Evolutionary conservation across 192 early-diverging fungal genomes (phyloP).

Genomic region (Umbelopsis isabellina): DNA sequence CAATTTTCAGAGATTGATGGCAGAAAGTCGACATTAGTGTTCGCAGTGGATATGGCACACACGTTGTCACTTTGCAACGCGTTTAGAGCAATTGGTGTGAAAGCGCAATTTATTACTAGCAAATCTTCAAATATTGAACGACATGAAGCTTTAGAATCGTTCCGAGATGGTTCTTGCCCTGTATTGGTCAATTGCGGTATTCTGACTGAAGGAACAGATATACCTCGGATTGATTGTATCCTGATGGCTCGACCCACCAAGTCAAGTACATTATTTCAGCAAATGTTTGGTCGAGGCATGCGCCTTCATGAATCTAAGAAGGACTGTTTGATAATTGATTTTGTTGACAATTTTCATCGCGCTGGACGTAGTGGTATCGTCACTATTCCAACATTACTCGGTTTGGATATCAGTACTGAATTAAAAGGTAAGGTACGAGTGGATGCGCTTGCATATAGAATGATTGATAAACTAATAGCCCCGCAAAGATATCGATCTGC

Average conservation of each 20-base stretch:
- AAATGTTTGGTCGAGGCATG: slow-evolving; percentile 96
- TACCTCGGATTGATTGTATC: slow-evolving; percentile 88
- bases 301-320: slow-evolving; percentile 63
- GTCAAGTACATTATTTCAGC: slow-evolving; percentile 85
- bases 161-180: slow-evolving; percentile 61
- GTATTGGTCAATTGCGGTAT: slow-evolving; percentile 92
- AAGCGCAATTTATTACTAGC: slow-evolving; percentile 59
- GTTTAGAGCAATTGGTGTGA: slow-evolving; percentile 58
- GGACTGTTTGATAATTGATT: slow-evolving; percentile 84
- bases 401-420: slow-evolving; percentile 64
- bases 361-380: slow-evolving; percentile 49
- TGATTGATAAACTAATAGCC: background rate
- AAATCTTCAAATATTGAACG: slow-evolving; percentile 59
- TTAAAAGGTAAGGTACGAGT: slow-evolving; percentile 44
- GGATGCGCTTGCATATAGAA: background rate
- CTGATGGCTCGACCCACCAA: slow-evolving; percentile 86
- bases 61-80: slow-evolving; percentile 55
- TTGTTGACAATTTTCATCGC: slow-evolving; percentile 72
- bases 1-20: slow-evolving; percentile 21
- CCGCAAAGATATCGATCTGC: slow-evolving; percentile 31
- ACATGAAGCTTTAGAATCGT: slow-evolving; percentile 59
- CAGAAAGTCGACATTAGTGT: slow-evolving; percentile 78
- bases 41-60: slow-evolving; percentile 87
- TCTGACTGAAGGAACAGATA: slow-evolving; percentile 75
- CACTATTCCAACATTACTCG: slow-evolving; percentile 81